Evolutionary conservation across 257 asterid species (phyloP).

Genomic region (Salvia rosmarinus): DNA sequence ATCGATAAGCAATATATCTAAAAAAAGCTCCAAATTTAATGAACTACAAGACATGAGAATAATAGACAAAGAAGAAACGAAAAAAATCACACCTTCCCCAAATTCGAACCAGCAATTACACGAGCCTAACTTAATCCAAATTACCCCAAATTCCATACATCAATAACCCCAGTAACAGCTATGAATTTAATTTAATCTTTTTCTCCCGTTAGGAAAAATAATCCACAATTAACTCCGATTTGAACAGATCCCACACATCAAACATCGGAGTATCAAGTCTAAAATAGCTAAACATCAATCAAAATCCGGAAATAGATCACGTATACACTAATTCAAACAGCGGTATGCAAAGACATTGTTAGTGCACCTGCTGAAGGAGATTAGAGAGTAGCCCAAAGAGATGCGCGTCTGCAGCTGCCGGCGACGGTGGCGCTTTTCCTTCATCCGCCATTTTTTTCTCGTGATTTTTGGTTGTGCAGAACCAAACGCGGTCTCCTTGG

Average conservation of each 20-base stretch:
- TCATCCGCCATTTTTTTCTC: conserved; percentile 50
- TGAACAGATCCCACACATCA: conserved; percentile 28
- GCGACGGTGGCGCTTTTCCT: conserved; percentile 42
- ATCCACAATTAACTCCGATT: conserved; percentile 2
- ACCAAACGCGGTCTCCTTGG: conserved; percentile 27
- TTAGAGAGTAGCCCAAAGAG: conserved; percentile 73
- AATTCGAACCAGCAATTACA: conserved; percentile 9
- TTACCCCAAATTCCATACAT: conserved; percentile 18
- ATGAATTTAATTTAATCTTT: not conserved
- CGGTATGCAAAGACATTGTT: not conserved
- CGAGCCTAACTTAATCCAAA: not conserved
- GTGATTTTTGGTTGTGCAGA: not conserved
- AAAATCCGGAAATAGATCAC: conserved; percentile 9
- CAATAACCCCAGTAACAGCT: not conserved
- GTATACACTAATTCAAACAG: not conserved
- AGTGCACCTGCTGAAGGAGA: conserved; percentile 76
- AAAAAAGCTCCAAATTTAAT: not conserved
- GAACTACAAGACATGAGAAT: not conserved
- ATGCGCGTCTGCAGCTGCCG: conserved; percentile 66
- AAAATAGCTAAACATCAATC: conserved; percentile 20
- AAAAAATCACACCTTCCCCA: conserved; percentile 1
- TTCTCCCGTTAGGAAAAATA: not conserved
- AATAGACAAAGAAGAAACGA: not conserved
- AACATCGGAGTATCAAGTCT: conserved; percentile 15
- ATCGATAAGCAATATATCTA: not conserved